phyloP scores from a whole-genome alignment of 106 monocot genomes.

The Iris macrosiphon region DNA sequence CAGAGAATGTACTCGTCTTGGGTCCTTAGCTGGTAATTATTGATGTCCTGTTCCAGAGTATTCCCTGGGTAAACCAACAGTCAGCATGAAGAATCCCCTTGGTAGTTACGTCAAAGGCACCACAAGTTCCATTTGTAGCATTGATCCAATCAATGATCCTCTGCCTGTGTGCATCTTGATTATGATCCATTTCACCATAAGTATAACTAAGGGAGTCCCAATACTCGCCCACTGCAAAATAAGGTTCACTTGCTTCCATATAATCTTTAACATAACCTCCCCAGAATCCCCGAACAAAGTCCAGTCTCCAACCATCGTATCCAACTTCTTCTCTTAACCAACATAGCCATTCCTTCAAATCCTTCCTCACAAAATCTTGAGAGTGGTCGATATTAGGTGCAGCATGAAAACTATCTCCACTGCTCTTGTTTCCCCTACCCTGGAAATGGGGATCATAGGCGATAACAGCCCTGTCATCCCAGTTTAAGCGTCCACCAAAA shows the following conservation, averaged over 20 bases:
- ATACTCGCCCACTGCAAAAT: slow-evolving; percentile 90
- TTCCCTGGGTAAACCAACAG: too few species aligned
- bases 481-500: slow-evolving; percentile 85
- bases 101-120: slow-evolving; percentile 97
- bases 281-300: slow-evolving; percentile 96
- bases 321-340: slow-evolving; percentile 97
- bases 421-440: slow-evolving; percentile 94
- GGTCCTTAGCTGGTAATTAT: too few species aligned
- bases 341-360: slow-evolving; percentile 92
- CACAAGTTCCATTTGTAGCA: slow-evolving; percentile 81
- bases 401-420: slow-evolving; percentile 95
- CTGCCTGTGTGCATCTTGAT: slow-evolving; percentile 98
- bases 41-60: too few species aligned
- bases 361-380: slow-evolving; percentile 94
- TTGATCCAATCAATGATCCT: slow-evolving; percentile 98
- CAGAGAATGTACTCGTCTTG: too few species aligned
- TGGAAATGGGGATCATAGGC: slow-evolving; percentile 99
- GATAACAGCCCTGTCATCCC: slow-evolving; percentile 93
- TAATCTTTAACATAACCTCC: slow-evolving; percentile 99
- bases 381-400: slow-evolving; percentile 99
- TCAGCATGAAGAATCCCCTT: slow-evolving; percentile 93
- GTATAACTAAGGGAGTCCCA: slow-evolving; percentile 98
- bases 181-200: slow-evolving; percentile 87
- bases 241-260: slow-evolving; percentile 74
- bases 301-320: slow-evolving; percentile 96